Conservation (phyloP, 2,329 filamentous ascomycete species). For the Alternaria dauci region DNA sequence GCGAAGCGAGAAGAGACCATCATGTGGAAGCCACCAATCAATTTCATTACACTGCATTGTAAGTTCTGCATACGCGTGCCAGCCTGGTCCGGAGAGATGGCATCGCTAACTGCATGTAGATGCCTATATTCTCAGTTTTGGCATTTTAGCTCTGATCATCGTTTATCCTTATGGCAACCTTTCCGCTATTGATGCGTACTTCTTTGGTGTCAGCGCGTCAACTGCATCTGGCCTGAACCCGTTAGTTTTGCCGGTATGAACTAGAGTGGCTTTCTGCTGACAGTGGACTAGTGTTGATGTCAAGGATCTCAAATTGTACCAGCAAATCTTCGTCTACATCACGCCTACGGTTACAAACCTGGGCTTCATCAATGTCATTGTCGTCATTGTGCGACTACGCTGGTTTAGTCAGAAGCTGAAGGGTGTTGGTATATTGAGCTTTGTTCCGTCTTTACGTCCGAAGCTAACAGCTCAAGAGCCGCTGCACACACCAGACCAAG, state of each 20-base stretch:
- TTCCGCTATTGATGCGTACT: conserved; percentile 84
- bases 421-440: conserved; percentile 66
- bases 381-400: conserved; percentile 91
- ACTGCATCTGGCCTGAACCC: conserved; percentile 96
- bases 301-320: conserved; percentile 57
- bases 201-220: conserved; percentile 81
- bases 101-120: conserved; percentile 58
- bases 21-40: conserved; percentile 49
- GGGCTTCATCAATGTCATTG: conserved; percentile 64
- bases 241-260: conserved; percentile 36
- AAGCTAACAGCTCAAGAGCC: conserved; percentile 5
- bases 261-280: conserved; percentile 16
- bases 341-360: conserved; percentile 49
- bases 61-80: conserved; percentile 21
- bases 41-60: conserved; percentile 87
- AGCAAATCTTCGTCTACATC: conserved; percentile 57
- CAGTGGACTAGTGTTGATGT: conserved; percentile 54
- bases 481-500: conserved; percentile 67
- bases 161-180: conserved; percentile 73
- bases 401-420: conserved; percentile 99
- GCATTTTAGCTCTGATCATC: conserved; percentile 79
- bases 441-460: not conserved
- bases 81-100: not conserved
- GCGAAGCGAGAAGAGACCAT: not conserved
- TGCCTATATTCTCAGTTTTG: conserved; percentile 78